phyloP scores from a whole-genome alignment of 257 asterid species.

The Przewalskia tangutica region DNA sequence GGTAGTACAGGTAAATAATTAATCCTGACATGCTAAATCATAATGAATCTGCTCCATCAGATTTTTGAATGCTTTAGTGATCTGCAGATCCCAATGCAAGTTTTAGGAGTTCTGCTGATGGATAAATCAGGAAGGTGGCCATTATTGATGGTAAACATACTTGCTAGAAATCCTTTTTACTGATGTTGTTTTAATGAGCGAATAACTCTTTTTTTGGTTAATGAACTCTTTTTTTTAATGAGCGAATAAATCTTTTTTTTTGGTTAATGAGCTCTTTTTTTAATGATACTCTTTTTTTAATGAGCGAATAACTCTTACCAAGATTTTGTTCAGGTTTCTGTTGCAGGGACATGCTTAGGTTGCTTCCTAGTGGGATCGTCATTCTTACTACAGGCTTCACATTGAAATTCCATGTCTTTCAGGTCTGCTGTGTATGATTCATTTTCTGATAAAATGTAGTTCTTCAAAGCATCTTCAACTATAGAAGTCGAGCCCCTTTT shows the following conservation, averaged over 20 bases:
- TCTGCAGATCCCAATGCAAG: conserved; percentile 70
- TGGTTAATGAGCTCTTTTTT: too few species aligned
- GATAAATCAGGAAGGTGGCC: conserved; percentile 87
- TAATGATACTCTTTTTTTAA: not conserved
- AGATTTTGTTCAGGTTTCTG: conserved; percentile 47
- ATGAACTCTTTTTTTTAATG: not conserved
- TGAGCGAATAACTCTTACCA: not conserved
- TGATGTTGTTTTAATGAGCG: not conserved
- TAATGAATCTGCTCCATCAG: not conserved
- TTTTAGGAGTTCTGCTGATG: conserved; percentile 58
- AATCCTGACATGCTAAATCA: not conserved
- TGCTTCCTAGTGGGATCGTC: conserved; percentile 61
- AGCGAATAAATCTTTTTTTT: not conserved
- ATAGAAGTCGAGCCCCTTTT: conserved; percentile 54
- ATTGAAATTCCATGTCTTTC: not conserved
- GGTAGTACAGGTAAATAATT: conserved; percentile 47
- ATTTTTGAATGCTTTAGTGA: not conserved
- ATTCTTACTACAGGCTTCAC: conserved; percentile 59
- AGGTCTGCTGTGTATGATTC: not conserved
- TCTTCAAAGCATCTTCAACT: conserved; percentile 46
- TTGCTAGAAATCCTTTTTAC: not conserved
- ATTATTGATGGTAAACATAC: conserved; percentile 44
- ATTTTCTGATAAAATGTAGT: conserved; percentile 4
- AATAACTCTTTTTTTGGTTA: not conserved
- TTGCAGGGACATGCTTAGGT: conserved; percentile 69